Evolutionary conservation across 1,284 basidiomycete genomes (phyloP).

Genomic region (Moesziomyces parantarcticus): DNA sequence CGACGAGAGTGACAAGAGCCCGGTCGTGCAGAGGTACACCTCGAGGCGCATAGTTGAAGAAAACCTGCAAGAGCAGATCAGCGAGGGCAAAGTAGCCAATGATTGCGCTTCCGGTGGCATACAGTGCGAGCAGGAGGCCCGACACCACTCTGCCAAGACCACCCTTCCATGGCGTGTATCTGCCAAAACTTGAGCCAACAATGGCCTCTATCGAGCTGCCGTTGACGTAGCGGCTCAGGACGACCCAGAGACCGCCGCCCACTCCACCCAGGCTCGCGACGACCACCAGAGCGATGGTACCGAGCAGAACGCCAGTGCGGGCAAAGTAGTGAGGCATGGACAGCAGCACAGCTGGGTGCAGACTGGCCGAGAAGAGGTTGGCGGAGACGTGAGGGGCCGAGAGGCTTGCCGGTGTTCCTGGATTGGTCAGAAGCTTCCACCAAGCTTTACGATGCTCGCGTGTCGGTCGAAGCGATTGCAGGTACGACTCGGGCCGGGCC

Average conservation of each 20-base stretch:
- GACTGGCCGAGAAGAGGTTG: slow-evolving; percentile 62
- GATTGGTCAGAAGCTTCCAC: slow-evolving; percentile 53
- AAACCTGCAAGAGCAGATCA: slow-evolving; percentile 62
- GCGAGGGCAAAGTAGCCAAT: slow-evolving; percentile 65
- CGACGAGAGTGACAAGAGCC: slow-evolving; percentile 60
- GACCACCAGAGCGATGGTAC: slow-evolving; percentile 47
- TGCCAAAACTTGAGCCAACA: slow-evolving; percentile 59
- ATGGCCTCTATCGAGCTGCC: slow-evolving; percentile 62
- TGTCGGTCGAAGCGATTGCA: slow-evolving; percentile 29
- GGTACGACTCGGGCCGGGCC: slow-evolving; percentile 19
- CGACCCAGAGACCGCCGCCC: slow-evolving; percentile 65
- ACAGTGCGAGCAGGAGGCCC: slow-evolving; percentile 52
- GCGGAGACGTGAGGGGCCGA: slow-evolving; percentile 59
- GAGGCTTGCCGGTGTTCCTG: slow-evolving; percentile 57
- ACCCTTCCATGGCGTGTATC: slow-evolving; percentile 62
- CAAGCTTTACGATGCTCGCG: slow-evolving; percentile 37
- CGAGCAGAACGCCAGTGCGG: slow-evolving; percentile 49
- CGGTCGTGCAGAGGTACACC: slow-evolving; percentile 61
- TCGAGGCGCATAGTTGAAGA: slow-evolving; percentile 59
- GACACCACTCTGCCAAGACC: slow-evolving; percentile 52
- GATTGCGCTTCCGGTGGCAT: slow-evolving; percentile 63
- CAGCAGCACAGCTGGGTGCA: slow-evolving; percentile 64
- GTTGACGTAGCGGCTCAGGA: slow-evolving; percentile 63
- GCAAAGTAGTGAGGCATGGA: slow-evolving; percentile 64
- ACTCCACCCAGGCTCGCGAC: slow-evolving; percentile 61